Conservation (phyloP, 345 rosid species). For the Syzygium oleosum region DNA sequence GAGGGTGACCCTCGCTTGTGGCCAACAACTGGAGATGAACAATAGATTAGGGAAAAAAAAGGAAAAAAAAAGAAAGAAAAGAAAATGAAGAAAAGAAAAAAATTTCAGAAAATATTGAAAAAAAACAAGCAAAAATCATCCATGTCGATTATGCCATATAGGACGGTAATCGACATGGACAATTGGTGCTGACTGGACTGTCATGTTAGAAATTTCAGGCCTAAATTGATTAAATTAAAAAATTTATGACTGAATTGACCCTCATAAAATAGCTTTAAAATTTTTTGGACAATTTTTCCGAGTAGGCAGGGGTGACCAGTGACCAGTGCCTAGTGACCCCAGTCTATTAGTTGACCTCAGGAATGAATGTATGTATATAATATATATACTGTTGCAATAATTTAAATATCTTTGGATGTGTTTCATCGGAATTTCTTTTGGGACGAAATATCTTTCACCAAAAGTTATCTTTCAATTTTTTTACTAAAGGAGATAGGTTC, state of each 20-base stretch:
- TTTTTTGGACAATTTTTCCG: neutral
- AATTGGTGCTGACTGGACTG: neutral
- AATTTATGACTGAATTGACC: fast-evolving
- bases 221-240: neutral
- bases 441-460: no score
- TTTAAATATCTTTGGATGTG: neutral
- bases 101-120: no score
- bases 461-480: no score
- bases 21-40: neutral
- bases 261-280: neutral
- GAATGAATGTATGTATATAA: neutral
- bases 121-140: neutral
- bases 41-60: neutral
- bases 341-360: neutral
- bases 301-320: neutral
- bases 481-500: no score
- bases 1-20: neutral
- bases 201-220: neutral
- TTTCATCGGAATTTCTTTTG: no score
- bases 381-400: neutral
- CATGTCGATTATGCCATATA: neutral
- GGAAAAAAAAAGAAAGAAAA: no score
- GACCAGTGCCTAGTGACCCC: neutral
- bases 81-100: no score
- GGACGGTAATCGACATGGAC: neutral